Conservation (phyloP, 192 early-diverging fungal species). For the Gaertneriomyces sp. region DNA sequence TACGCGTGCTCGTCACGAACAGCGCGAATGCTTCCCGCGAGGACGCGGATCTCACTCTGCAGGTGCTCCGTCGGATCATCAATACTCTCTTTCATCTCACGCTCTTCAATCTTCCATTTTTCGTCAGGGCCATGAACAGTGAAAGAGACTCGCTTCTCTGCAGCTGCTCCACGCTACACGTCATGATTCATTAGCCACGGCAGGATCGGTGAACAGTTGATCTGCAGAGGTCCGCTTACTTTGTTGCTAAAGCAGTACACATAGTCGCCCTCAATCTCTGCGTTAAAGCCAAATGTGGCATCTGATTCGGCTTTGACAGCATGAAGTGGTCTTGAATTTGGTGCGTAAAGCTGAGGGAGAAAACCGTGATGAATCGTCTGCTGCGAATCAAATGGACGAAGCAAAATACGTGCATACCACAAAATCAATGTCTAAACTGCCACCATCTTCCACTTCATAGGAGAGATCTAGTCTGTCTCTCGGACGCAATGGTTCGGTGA, state of each 20-base stretch:
- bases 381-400: too few relatives aligned
- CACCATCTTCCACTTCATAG: slow-evolving; percentile 68
- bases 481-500: slow-evolving; percentile 59
- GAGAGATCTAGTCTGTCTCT: slow-evolving; percentile 62
- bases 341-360: slow-evolving; percentile 25
- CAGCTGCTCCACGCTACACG: slow-evolving; percentile 21
- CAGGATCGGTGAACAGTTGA: too few relatives aligned
- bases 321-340: slow-evolving; percentile 26
- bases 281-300: slow-evolving; percentile 36
- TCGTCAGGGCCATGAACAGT: slow-evolving; percentile 26
- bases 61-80: slow-evolving; percentile 47
- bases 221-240: slow-evolving; percentile 19
- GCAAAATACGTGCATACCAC: slow-evolving; percentile 39
- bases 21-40: slow-evolving; percentile 57
- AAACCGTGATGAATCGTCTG: slow-evolving; percentile 2
- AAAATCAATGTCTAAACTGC: slow-evolving; percentile 66
- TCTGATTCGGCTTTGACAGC: slow-evolving; percentile 16
- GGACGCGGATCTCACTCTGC: slow-evolving; percentile 59
- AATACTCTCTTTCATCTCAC: slow-evolving; percentile 14
- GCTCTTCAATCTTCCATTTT: slow-evolving; percentile 20
- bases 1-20: slow-evolving; percentile 73
- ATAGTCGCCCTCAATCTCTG: slow-evolving; percentile 55
- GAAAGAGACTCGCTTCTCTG: slow-evolving; percentile 57
- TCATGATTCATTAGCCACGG: too few relatives aligned
- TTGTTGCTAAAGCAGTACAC: slow-evolving; percentile 77